Evolutionary conservation across 2,329 filamentous ascomycete genomes (phyloP).

Genomic region (Colletotrichum tanaceti): DNA sequence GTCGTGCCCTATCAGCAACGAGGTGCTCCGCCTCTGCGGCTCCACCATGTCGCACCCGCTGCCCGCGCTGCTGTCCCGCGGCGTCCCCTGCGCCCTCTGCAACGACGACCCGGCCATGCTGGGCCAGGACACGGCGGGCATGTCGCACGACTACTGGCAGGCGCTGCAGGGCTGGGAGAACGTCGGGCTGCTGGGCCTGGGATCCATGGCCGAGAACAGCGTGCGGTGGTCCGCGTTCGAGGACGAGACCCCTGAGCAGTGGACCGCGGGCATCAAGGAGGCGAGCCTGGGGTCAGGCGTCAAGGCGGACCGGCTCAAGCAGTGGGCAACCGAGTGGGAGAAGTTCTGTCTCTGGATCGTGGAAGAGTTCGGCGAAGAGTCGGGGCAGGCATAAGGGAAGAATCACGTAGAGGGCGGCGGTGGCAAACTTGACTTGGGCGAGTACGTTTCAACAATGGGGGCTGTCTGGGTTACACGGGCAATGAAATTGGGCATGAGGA

Average conservation of each 20-base stretch:
- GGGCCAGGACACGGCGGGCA: conserved; percentile 78
- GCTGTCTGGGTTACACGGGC: conserved; percentile 1
- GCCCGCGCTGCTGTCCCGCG: conserved; percentile 80
- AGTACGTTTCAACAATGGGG: conserved; percentile 7
- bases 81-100: conserved; percentile 79
- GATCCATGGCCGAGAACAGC: conserved; percentile 84
- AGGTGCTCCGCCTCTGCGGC: conserved; percentile 77
- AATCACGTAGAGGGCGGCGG: too few species aligned
- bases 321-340: conserved; percentile 83
- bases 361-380: conserved; percentile 74
- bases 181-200: conserved; percentile 81
- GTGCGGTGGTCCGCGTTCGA: conserved; percentile 85
- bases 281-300: conserved; percentile 75
- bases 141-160: conserved; percentile 90
- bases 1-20: conserved; percentile 84
- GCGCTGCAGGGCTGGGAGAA: conserved; percentile 86
- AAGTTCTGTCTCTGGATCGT: conserved; percentile 87
- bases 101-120: conserved; percentile 87
- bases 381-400: conserved; percentile 48
- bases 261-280: conserved; percentile 75
- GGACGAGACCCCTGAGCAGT: conserved; percentile 74
- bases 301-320: conserved; percentile 74
- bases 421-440: neutral
- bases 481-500: conserved; percentile 11
- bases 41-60: conserved; percentile 79